Base-by-base conservation (phyloP, 2,329 filamentous ascomycete species). In the Colletotrichum filicis region DNA sequence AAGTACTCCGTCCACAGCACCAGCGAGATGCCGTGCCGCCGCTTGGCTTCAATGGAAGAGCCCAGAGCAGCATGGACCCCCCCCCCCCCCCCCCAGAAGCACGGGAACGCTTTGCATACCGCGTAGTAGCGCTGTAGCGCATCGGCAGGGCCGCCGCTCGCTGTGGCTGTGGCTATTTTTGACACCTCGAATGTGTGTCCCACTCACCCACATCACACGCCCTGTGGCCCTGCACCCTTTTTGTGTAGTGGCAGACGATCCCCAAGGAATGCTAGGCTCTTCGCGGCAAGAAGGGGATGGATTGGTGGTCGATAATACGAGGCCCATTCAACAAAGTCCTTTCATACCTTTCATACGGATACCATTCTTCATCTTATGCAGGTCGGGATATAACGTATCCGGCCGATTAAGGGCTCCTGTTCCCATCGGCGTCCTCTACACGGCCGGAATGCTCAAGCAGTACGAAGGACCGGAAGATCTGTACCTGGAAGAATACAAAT, bases 121-220 rank as follows among this genome's bases (percentile, higher is more conserved):
- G 32, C 32, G 32, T 35, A 35, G 32, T 35, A 35, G 32, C 11
- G 32, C 32, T 35, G 37, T 42, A 19, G 52, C 62, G 63, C 56
- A 64, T 65, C 66, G 66, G 70, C 70, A 65, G 53, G 66, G 32
- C 70, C 70, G 70, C 58, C 35, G 59, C 37, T 53, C 49, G 55
- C 57, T 53, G 65, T 73, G 66, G 71, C 66, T 73, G 71, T 73
- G 66, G 35, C 71, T 73, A 73, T 73, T 73, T 73, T 73, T 73
- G 71, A 69, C 59, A 19, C 7, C 2, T 5, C 7, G 37, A 42
- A 8, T 42, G 6, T 7, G 16, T 26, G 28, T 22, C 30, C 61
- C 61, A 42, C 61, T 37, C 49, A 64, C 59, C 59, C 32, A 42
- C 49, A 55, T 35, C 30, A 28, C 49, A 32, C 46, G 59, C 59